Percentiles rank a stretch among this genome's conserved stretches.
Evolutionary conservation across 352 stramenopile species (phyloP).

Genomic region (Elongisporangium anandrum): DNA sequence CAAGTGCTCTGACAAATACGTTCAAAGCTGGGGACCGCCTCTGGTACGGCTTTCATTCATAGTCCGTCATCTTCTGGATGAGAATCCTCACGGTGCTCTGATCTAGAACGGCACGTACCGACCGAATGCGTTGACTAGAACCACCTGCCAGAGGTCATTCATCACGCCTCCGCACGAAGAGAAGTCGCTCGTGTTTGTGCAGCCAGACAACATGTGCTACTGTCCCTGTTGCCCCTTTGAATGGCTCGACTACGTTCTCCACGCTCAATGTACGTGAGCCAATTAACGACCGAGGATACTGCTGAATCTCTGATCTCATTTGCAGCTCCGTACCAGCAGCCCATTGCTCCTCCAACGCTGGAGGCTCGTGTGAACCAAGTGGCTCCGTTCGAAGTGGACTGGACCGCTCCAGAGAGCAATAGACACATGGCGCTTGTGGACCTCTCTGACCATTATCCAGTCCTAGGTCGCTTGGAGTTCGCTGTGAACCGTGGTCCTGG

Average conservation of each 20-base stretch:
- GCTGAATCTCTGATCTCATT: background rate
- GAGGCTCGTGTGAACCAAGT: conserved; percentile 56
- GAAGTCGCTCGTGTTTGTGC: conserved; percentile 27
- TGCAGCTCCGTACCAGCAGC: conserved; percentile 70
- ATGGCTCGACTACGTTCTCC: conserved; percentile 84
- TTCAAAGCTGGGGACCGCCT: conserved; percentile 60
- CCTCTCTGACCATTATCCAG: conserved; percentile 77
- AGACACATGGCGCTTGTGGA: conserved; percentile 59
- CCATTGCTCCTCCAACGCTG: conserved; percentile 40
- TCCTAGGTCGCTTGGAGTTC: conserved; percentile 68
- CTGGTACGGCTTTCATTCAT: conserved; percentile 21
- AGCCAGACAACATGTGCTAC: conserved; percentile 56
- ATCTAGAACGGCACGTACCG: conserved; percentile 47
- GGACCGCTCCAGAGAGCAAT: conserved; percentile 49
- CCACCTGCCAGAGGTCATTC: conserved; percentile 30
- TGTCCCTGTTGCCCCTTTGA: conserved; percentile 77
- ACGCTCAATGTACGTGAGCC: conserved; percentile 42
- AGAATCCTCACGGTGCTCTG: conserved; percentile 2
- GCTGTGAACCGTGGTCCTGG: conserved; percentile 32
- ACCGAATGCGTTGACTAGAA: conserved; percentile 44
- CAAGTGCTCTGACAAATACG: conserved; percentile 65
- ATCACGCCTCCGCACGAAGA: conserved; percentile 10
- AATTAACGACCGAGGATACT: background rate
- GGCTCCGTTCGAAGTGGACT: conserved; percentile 50
- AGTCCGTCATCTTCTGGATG: background rate